phyloP scores from a whole-genome alignment of 805 yeast genomes.

The Sugiyamaella lignohabitans region DNA sequence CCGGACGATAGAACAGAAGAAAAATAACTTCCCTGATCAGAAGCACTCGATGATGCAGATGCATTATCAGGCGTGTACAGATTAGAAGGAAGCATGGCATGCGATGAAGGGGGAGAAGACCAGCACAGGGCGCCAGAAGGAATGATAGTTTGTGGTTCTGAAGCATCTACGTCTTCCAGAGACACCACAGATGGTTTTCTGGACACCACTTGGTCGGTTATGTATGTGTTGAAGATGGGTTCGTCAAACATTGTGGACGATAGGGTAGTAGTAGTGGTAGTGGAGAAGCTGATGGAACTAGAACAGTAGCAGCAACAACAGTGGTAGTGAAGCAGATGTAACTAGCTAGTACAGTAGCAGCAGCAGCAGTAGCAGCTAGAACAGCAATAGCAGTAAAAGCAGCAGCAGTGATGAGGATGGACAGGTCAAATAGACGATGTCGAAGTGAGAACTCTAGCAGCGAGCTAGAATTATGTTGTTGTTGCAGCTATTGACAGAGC shows the following conservation, averaged over 20 bases:
- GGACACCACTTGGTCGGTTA: conserved; percentile 7
- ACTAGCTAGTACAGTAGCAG: no score
- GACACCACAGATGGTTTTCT: conserved; percentile 9
- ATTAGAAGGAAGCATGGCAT: neutral
- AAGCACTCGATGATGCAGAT: neutral
- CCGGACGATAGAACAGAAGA: conserved; percentile 8
- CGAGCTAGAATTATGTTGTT: no score
- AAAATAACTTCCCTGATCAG: conserved; percentile 6
- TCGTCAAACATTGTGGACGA: conserved; percentile 3
- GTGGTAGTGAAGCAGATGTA: neutral
- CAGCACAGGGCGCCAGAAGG: conserved; percentile 8
- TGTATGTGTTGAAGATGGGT: neutral
- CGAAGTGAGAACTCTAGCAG: no score
- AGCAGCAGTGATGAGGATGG: neutral
- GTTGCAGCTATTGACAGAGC: neutral
- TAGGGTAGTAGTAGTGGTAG: neutral
- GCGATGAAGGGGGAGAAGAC: conserved; percentile 5
- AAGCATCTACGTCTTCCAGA: conserved; percentile 4
- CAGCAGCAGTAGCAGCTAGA: neutral
- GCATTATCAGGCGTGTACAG: conserved; percentile 6
- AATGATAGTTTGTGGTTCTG: conserved; percentile 5
- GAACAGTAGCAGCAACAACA: neutral
- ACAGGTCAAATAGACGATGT: neutral
- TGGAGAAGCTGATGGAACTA: neutral
- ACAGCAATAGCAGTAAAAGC: neutral